Conservation (phyloP, 257 asterid genomes). For the Petunia axillaris region DNA sequence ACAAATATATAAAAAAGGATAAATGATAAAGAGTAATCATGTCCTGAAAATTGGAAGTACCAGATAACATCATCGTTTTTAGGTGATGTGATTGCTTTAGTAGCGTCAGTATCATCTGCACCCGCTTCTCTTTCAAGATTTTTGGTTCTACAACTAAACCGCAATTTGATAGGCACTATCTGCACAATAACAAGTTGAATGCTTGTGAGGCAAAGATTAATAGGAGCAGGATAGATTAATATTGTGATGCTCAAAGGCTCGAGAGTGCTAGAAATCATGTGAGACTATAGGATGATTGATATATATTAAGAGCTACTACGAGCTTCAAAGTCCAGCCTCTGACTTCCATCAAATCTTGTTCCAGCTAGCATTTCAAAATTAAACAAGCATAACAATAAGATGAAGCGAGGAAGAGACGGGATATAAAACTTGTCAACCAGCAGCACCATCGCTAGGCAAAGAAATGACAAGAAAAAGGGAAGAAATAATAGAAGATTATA, state of each 20-base stretch:
- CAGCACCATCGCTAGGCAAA: not conserved
- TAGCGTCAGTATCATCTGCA: conserved; percentile 39
- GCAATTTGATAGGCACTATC: conserved; percentile 69
- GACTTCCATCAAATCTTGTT: not conserved
- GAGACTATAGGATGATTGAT: not conserved
- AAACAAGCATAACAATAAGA: not conserved
- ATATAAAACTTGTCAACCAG: conserved; percentile 7
- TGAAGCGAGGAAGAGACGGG: not conserved
- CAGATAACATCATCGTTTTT: conserved; percentile 57
- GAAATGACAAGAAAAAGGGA: not conserved
- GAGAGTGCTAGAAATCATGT: not conserved
- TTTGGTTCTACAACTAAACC: conserved; percentile 61
- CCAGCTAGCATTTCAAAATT: not conserved
- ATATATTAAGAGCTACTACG: not conserved
- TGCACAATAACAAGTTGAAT: conserved; percentile 39
- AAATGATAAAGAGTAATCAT: not conserved
- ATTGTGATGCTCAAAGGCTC: conserved; percentile 11
- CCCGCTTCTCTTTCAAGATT: conserved; percentile 40
- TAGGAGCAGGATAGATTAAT: not conserved
- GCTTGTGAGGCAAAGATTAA: not conserved
- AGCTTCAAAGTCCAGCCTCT: not conserved
- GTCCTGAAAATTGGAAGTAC: conserved; percentile 40
- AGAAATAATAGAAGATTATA: not conserved
- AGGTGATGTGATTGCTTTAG: conserved; percentile 40
- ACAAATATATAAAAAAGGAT: not conserved